Base-by-base conservation (phyloP, 345 rosid species). In the Hibiscus trionum region DNA sequence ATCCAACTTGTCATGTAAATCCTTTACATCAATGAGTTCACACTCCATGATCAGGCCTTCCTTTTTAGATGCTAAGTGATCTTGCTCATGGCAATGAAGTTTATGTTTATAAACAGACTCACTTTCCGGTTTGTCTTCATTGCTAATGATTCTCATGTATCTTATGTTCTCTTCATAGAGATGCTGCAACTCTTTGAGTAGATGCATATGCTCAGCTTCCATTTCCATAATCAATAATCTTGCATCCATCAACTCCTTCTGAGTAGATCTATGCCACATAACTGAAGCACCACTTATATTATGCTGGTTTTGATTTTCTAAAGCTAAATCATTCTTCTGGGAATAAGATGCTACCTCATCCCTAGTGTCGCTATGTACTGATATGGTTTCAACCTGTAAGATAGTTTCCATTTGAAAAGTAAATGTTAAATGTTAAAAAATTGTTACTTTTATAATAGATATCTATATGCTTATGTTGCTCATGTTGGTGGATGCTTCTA, bases 361-460 rank as follows among this genome's bases (percentile, higher is more conserved):
- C 69, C 56, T 78, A 37, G 66, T 77, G 75, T 82, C 88, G 77
- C 81, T 79, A 61, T 67, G 77, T 66, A 67, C 68, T 33, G 90
- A 83, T 79, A 77, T 56, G 42, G 76, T 79, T 75, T 86, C 88
- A 56, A 77, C 81, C 97, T 90, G 87, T 75, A 76, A 80, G 72
- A 14, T 26, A 42, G 61, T 55, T 67, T 21, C 70, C 17, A 39
- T 53, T 49, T 35, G 59, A 7, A 44, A 21, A 46, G 27, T 56
- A n/a, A 55, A 69, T 11, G 49, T 35, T 69, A 69, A 70, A 69
- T 71, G 24, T 33, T 75, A 49, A 49, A 42, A 49, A 42, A 3
- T 9, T 14, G 33, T 8, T 19, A 69, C 16, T 37, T 58, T 37
- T 58, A 65, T 44, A 67, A 39, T 39, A 46, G 21, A n/a, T 24